phyloP scores from a whole-genome alignment of 2,329 filamentous ascomycete genomes.

The Lithohypha guttulata region DNA sequence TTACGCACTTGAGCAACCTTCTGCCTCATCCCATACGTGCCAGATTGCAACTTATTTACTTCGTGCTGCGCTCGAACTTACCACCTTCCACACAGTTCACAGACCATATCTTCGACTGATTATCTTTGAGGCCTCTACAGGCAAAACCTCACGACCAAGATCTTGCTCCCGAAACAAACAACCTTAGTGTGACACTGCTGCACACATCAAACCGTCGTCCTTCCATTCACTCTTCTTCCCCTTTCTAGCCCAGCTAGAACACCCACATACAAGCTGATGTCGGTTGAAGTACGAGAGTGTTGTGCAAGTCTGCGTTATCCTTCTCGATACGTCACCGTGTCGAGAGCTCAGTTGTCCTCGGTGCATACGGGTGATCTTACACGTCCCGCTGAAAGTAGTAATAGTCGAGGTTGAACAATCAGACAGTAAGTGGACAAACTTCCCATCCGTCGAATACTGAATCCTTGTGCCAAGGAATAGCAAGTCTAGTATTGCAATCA shows the following conservation, averaged over 20 bases:
- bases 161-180: neutral
- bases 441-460: slow-evolving; percentile 6
- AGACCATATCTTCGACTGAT: no score
- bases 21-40: no score
- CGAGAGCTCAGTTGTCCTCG: slow-evolving; percentile 47
- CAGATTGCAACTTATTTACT: no score
- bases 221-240: neutral
- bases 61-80: no score
- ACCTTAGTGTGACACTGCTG: neutral
- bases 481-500: slow-evolving; percentile 13
- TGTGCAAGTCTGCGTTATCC: slow-evolving; percentile 45
- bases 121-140: no score
- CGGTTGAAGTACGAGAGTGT: slow-evolving; percentile 47
- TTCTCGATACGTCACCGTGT: slow-evolving; percentile 45
- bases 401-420: slow-evolving; percentile 22
- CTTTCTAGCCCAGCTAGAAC: slow-evolving; percentile 8
- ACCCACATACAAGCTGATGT: slow-evolving; percentile 35
- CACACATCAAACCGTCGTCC: neutral
- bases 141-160: no score
- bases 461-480: slow-evolving; percentile 7
- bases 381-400: slow-evolving; percentile 31
- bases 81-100: no score
- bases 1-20: no score
- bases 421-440: slow-evolving; percentile 18
- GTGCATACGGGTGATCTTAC: slow-evolving; percentile 45